phyloP scores from a whole-genome alignment of 179 eudicot species.

The Silene noctiflora region DNA sequence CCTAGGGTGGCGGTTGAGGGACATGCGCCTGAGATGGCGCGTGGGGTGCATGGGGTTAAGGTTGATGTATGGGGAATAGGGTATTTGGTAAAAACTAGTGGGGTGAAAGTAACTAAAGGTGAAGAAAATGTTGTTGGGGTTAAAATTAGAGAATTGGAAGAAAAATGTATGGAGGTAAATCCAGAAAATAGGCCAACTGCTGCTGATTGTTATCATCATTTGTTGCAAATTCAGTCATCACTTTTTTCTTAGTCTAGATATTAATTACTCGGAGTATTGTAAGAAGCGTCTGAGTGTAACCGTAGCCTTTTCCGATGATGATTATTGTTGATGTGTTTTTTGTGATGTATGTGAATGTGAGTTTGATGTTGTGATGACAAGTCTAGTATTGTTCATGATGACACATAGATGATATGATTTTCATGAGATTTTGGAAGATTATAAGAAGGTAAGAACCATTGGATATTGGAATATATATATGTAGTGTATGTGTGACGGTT shows the following conservation, averaged over 20 bases:
- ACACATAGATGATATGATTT: too few relatives aligned
- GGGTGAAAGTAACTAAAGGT: constrained; percentile 22
- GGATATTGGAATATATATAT: too few relatives aligned
- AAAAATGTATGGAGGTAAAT: constrained; percentile 59
- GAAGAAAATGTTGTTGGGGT: constrained; percentile 38
- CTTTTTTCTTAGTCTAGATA: constrained; percentile 25
- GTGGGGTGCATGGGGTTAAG: constrained; percentile 78
- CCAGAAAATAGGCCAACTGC: constrained; percentile 84
- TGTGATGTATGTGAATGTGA: background rate
- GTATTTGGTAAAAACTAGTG: constrained; percentile 62
- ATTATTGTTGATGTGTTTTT: background rate
- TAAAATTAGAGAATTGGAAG: constrained; percentile 57
- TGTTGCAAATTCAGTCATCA: constrained; percentile 72
- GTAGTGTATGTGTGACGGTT: too few relatives aligned
- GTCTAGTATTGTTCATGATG: too few relatives aligned
- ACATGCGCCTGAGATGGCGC: constrained; percentile 72
- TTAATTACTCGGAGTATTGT: background rate
- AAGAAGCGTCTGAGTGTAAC: too few relatives aligned
- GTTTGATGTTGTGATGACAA: background rate
- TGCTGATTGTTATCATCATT: constrained; percentile 87
- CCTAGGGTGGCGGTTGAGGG: constrained; percentile 23
- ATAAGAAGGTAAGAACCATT: too few relatives aligned
- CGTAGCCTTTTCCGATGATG: background rate
- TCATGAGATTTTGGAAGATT: too few relatives aligned
- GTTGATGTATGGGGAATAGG: constrained; percentile 87